Evolutionary conservation across 768 basidiomycete species (phyloP).

Genomic region (Nidula microcarpa): DNA sequence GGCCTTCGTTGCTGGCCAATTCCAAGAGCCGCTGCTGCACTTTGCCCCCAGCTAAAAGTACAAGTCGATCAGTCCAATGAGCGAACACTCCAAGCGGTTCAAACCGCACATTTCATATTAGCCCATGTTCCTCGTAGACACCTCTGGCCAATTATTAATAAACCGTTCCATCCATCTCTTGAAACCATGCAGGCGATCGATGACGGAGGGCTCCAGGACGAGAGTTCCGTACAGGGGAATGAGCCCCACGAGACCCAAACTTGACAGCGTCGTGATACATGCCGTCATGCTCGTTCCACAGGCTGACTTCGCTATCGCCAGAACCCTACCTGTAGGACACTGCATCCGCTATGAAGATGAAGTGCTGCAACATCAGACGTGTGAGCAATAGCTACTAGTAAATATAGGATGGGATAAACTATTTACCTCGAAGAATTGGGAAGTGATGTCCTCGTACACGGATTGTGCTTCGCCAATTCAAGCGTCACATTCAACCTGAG

Average conservation of each 20-base stretch:
- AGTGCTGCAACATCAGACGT: conserved; percentile 54
- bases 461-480: conserved; percentile 96
- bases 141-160: conserved; percentile 82
- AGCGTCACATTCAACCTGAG: conserved; percentile 92
- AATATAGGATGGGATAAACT: not conserved
- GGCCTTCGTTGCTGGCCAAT: conserved; percentile 86
- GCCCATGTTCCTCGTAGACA: conserved; percentile 94
- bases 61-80: no score
- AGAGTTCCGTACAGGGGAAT: conserved; percentile 96
- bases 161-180: conserved; percentile 99
- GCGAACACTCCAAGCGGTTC: no score
- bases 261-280: conserved; percentile 98
- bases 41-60: conserved; percentile 49
- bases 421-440: conserved; percentile 88
- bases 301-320: conserved; percentile 67
- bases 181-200: conserved; percentile 95
- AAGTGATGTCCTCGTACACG: conserved; percentile 99
- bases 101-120: conserved; percentile 63
- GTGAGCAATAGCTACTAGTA: not conserved
- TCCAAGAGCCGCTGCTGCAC: conserved; percentile 87
- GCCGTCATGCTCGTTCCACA: conserved; percentile 97
- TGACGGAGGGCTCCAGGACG: conserved; percentile 83
- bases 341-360: conserved; percentile 97
- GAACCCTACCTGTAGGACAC: conserved; percentile 84
- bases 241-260: conserved; percentile 91